A percentile compares a stretch with the other conserved stretches of the same genome.
These are phyloP conservation scores for Kwoniella heveanensis DNA, from an alignment of 768 basidiomycete genomes.

Conservation along the genomic window DNA sequence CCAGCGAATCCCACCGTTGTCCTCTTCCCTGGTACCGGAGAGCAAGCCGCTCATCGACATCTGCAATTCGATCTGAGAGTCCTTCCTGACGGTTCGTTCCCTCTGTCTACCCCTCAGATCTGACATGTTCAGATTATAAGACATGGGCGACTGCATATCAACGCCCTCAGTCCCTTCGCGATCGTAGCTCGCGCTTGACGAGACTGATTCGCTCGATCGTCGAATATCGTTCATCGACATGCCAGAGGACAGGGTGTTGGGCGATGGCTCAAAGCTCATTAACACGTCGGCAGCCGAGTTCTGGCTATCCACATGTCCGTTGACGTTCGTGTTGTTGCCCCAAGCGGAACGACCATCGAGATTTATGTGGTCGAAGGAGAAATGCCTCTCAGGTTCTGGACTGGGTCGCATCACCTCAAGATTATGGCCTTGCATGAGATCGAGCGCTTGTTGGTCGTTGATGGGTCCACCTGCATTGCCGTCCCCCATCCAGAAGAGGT, in stretches of 20 bases:
- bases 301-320: slow-evolving; percentile 5
- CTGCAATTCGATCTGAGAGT: slow-evolving; percentile 29
- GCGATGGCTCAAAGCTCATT: slow-evolving; percentile 35
- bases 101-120: slow-evolving; percentile 26
- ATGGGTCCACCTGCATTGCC: slow-evolving; percentile 2
- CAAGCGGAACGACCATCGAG: slow-evolving; percentile 7
- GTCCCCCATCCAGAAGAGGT: slow-evolving; percentile 22
- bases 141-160: slow-evolving; percentile 11
- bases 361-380: slow-evolving; percentile 18
- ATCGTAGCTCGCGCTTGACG: slow-evolving; percentile 16
- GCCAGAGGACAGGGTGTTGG: slow-evolving; percentile 19
- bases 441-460: slow-evolving; percentile 12
- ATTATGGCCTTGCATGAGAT: slow-evolving; percentile 10
- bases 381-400: slow-evolving; percentile 37
- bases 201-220: slow-evolving; percentile 28
- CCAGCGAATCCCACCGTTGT: slow-evolving; percentile 40
- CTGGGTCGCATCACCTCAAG: slow-evolving; percentile 39
- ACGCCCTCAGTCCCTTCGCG: slow-evolving; percentile 5
- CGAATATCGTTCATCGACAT: slow-evolving; percentile 15
- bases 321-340: slow-evolving; percentile 8
- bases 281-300: slow-evolving; percentile 14
- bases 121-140: slow-evolving; percentile 7
- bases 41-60: slow-evolving; percentile 36
- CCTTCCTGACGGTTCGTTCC: slow-evolving; percentile 23
- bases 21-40: slow-evolving; percentile 24